Evolutionary conservation across 116 monocot species (phyloP).

Genomic region (Dioscorea cayenensis): DNA sequence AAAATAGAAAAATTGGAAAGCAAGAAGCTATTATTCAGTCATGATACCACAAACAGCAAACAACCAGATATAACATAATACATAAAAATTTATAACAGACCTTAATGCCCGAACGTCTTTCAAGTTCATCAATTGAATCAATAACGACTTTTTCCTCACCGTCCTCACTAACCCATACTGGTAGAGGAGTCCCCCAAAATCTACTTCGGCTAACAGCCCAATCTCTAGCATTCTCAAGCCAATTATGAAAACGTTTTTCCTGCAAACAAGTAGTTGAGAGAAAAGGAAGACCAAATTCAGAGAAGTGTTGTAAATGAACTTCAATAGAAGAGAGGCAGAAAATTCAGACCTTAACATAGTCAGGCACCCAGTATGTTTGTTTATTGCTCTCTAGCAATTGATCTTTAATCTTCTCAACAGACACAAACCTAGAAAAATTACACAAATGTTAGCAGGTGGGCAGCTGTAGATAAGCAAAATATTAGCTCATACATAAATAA

Average conservation of each 20-base stretch:
- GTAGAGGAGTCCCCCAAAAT: constrained; percentile 99
- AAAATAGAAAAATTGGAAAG: not conserved
- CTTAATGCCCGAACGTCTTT: constrained; percentile 79
- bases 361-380: constrained; percentile 98
- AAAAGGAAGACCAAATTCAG: not conserved
- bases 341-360: constrained; percentile 75
- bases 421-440: constrained; percentile 65
- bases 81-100: constrained; percentile 23
- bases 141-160: constrained; percentile 77
- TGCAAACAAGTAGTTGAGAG: constrained; percentile 8
- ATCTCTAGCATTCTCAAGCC: constrained; percentile 99
- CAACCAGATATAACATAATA: constrained; percentile 1
- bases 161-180: constrained; percentile 93
- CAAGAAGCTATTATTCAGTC: not conserved
- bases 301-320: not conserved
- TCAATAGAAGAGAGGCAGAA: not conserved
- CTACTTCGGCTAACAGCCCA: constrained; percentile 97
- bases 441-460: not conserved
- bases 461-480: too few relatives aligned
- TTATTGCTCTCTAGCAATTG: constrained; percentile 82
- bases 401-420: constrained; percentile 92
- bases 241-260: constrained; percentile 98
- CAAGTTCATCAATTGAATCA: constrained; percentile 86
- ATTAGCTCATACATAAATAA: not conserved
- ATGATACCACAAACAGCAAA: not conserved